These are phyloP conservation scores for Globisporangium megalacanthum DNA, from an alignment of 352 stramenopile genomes.

Conservation along the genomic window DNA sequence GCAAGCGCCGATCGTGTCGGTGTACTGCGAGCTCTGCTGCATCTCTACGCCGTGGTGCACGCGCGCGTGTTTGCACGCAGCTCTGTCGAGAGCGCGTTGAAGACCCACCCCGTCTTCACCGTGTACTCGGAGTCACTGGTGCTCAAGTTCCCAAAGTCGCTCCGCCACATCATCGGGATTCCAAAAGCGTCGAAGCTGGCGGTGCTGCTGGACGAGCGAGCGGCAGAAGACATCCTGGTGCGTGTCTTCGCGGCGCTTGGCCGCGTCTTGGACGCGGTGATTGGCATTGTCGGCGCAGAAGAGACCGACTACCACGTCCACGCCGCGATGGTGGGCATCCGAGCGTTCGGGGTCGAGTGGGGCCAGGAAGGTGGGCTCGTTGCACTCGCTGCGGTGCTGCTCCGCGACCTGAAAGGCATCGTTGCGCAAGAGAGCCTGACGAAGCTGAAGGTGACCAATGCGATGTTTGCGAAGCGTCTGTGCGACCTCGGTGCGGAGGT, in stretches of 20 bases:
- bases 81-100: neutral
- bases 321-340: neutral
- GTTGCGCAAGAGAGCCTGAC: constrained; percentile 26
- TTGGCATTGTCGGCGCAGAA: neutral
- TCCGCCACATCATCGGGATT: constrained; percentile 26
- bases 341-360: neutral
- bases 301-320: constrained; percentile 18
- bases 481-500: constrained; percentile 18
- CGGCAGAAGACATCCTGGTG: constrained; percentile 33
- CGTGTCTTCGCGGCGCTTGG: constrained; percentile 34
- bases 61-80: constrained; percentile 6
- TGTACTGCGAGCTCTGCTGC: constrained; percentile 29
- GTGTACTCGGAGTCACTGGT: constrained; percentile 43
- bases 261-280: constrained; percentile 20
- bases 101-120: constrained; percentile 25
- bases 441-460: constrained; percentile 37
- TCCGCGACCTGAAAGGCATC: constrained; percentile 28
- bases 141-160: constrained; percentile 29
- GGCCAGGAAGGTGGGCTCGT: constrained; percentile 16
- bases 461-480: constrained; percentile 35
- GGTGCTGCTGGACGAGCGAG: constrained; percentile 34
- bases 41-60: constrained; percentile 30
- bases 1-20: neutral
- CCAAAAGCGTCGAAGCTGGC: constrained; percentile 21
- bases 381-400: constrained; percentile 24